Evolutionary conservation across 345 rosid species (phyloP), one percentile per base, ranked within the genome.

Genomic region (Brassica carinata): DNA sequence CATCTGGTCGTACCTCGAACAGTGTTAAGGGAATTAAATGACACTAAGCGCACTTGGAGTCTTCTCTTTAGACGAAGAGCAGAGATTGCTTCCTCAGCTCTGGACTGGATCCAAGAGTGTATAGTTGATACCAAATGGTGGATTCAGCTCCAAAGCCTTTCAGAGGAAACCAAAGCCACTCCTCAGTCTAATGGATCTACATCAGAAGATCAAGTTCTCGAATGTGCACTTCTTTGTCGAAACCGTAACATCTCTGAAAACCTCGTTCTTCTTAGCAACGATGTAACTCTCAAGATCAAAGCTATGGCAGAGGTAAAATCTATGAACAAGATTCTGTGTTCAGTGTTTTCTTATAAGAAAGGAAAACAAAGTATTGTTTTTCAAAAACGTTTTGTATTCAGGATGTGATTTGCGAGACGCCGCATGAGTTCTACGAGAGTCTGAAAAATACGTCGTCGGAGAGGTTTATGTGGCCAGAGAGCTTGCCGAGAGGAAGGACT

Each of bases 301-400:
- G 97, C 99, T 83, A 89, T 93, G 90, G 96, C 97, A 71, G 94
- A 96, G 98, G 99, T 93, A 13, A 48, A 69, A 69, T 30, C 33
- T 67, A 8, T n/a, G 57, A 48, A 48, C 57, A 48, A 48, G 17
- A 14, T 14, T 48, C 17, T 48, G 6, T 14, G n/a, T 13, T 48
- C 57, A 48, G 17, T 48, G 57, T 5, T 45, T 45, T 45, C n/a
- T 45, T 45, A 0, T 5, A 38, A 2, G 10, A 6, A 10, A 40
- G 11, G 3, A 36, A 5, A 1, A 63, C 5, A 77, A 7, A 29
- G 13, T 31, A 13, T 6, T 38, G 58, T 59, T 55, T n/a, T 59
- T 8, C 11, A 58, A 14, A 6, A 36, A 70, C n/a, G 58, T 18
- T 62, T 51, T 58, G 51, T 19, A 3, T 79, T 65, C 88, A 93